A percentile compares a stretch with the other conserved stretches of the same genome.
phyloP scores from a whole-genome alignment of 2,329 filamentous ascomycete genomes.

The Ophiostoma ips region DNA sequence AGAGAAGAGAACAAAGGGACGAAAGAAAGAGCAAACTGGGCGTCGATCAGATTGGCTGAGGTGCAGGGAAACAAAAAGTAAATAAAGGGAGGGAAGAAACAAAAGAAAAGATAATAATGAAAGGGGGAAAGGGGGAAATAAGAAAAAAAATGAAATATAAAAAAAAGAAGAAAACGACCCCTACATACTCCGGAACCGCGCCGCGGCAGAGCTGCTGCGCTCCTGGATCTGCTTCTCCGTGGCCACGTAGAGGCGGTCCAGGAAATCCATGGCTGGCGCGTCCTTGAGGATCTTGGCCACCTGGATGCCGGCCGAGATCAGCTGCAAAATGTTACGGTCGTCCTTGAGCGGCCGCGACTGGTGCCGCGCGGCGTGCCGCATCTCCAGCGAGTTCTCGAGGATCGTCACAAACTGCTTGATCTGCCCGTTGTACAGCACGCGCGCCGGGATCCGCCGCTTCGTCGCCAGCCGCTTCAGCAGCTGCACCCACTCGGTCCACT shows the following conservation, averaged over 20 bases:
- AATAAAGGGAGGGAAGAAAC: not conserved
- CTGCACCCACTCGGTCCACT: slow-evolving; percentile 90
- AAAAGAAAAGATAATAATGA: not conserved
- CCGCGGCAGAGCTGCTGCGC: slow-evolving; percentile 32
- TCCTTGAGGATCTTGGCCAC: slow-evolving; percentile 81
- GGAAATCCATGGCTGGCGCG: slow-evolving; percentile 66
- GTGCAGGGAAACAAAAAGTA: not conserved
- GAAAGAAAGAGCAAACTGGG: too few relatives aligned
- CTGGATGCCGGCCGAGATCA: slow-evolving; percentile 76
- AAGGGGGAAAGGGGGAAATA: not conserved
- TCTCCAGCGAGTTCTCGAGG: slow-evolving; percentile 75
- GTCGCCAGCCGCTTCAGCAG: slow-evolving; percentile 74
- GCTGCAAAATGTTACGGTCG: slow-evolving; percentile 75
- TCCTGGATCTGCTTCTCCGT: slow-evolving; percentile 70
- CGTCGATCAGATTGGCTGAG: too few relatives aligned
- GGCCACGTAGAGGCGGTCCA: slow-evolving; percentile 68
- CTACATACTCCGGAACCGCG: slow-evolving; percentile 23
- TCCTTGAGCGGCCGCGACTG: slow-evolving; percentile 74
- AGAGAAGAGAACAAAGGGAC: not conserved
- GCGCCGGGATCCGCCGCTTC: slow-evolving; percentile 70
- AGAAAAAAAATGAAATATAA: slow-evolving; percentile 11
- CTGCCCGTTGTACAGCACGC: slow-evolving; percentile 76
- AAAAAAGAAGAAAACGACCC: not conserved
- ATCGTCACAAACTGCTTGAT: slow-evolving; percentile 87
- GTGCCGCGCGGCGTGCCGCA: slow-evolving; percentile 74